Conservation (phyloP, 2,329 filamentous ascomycete species). For the Monosporascus sp. region DNA sequence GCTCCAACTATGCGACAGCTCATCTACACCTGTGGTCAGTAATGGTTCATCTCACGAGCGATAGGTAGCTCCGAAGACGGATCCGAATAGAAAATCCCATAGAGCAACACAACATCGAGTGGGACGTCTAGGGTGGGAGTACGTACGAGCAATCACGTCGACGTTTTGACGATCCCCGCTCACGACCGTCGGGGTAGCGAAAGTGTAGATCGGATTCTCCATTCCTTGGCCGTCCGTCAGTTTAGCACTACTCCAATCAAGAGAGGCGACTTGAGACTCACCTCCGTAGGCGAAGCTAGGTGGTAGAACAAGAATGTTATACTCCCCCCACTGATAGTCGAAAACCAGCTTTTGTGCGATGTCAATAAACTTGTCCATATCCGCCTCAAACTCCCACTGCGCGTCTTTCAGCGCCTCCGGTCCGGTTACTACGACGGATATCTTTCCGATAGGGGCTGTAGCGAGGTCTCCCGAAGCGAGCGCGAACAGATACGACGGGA, state of each 20-base stretch:
- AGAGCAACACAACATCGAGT: not conserved
- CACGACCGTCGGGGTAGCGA: slow-evolving; percentile 90
- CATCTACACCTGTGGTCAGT: slow-evolving; percentile 8
- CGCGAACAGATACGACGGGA: slow-evolving; percentile 93
- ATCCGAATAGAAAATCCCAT: slow-evolving; percentile 9
- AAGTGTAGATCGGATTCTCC: slow-evolving; percentile 94
- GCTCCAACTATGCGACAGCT: slow-evolving; percentile 73
- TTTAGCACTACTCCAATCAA: not conserved
- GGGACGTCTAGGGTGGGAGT: slow-evolving; percentile 47
- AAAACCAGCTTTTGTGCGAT: slow-evolving; percentile 77
- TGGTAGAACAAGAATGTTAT: slow-evolving; percentile 87
- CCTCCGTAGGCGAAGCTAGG: slow-evolving; percentile 87
- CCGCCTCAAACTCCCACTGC: slow-evolving; percentile 85
- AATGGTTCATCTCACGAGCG: not conserved
- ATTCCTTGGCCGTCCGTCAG: slow-evolving; percentile 46
- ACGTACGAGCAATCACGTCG: slow-evolving; percentile 75
- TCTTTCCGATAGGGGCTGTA: slow-evolving; percentile 78
- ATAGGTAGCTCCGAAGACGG: not conserved
- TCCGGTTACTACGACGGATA: slow-evolving; percentile 79
- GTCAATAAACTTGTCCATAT: slow-evolving; percentile 89
- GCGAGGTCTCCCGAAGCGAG: slow-evolving; percentile 81
- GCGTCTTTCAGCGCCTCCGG: slow-evolving; percentile 80
- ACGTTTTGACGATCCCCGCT: slow-evolving; percentile 87
- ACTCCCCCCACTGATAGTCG: slow-evolving; percentile 89
- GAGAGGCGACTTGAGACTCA: slow-evolving; percentile 28